Base-by-base conservation (phyloP, 768 basidiomycete genomes). In the Kwoniella botswanensis region DNA sequence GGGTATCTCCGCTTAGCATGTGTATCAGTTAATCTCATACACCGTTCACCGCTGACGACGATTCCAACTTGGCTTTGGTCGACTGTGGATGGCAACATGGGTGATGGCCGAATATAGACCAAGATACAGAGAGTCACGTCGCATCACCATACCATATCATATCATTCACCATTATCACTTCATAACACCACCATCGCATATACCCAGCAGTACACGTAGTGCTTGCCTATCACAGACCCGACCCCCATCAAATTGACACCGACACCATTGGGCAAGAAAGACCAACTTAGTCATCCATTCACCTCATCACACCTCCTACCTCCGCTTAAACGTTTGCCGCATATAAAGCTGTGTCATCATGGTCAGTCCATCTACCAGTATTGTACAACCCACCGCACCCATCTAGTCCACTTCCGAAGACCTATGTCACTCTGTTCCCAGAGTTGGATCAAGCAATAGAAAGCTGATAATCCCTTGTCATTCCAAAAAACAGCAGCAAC, bases 261-360 rank as follows among this genome's bases (percentile, higher is more conserved):
- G n/a, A 53, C 18, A 35, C 22, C 10, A 64, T 21, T 22, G 26
- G 35, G 35, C 52, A 52, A 53, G 54, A 65, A 17, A 21, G 21
- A 26, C 12, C 2, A 13, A 35, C 17, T 10, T 15, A 21, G 35
- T 29, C 22, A 13, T 41, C 22, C 18, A 41, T 29, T 50, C 60
- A 18, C 26, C 60, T 22, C 18, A 26, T 62, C 26, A 3, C 24
- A 53, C 22, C 35, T 15, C 53, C 63, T 42, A 54, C 35, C 53
- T 65, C 29, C 63, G 35, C 41, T 41, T 53, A n/a, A 29, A 61
- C 63, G 46, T 63, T 54, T 58, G 65, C 63, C 63, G 63, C 52
- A 42, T 50, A 43, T 50, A 43, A 42, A 60, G 65, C 56, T 67
- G 65, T 56, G 65, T 68, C 71, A 68, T 56, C 62, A 72, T 72